Base-by-base conservation (phyloP, 1,284 basidiomycete genomes). In the Ganoderma boninense region DNA sequence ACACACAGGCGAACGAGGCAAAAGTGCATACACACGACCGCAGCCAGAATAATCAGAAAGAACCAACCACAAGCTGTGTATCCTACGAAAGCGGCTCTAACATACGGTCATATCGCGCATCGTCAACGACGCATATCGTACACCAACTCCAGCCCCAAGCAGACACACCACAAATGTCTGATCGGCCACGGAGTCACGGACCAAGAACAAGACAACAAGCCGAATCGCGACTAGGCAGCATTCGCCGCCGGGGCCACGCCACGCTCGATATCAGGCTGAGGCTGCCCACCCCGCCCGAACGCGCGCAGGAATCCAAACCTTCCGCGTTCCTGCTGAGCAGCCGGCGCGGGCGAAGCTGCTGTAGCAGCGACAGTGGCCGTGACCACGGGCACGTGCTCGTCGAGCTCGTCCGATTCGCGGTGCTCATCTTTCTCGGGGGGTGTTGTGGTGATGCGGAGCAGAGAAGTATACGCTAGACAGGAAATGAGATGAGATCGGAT, bases 401-500 rank as follows among this genome's bases (percentile, higher is more conserved):
- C 81, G 49, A 79, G 78, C 13, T 83, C 84, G 20, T 80, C 71
- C 56, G 83, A 82, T 14, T 78, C 76, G 62, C 78, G 80, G 26
- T 82, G 75, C 26, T 80, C 77, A 57, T 84, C 83, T 74, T 84
- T 84, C 6, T 86, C 82, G 10, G 92, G 90, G 1, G 93, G 86
- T 2, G 87, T 86, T 1, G 95, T 93, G 6, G 94, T 95, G 65
- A 97, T 92, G 46, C 95, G 88, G 35, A 97, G 83, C 43, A 97
- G 84, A 0, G 95, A 96, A 0, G 95, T 96, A 77, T 97, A 97
- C 1, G 95, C 94, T 95, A 66, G 67, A 26, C 11, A 35, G 29
- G 43, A 64, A 40, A 59, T 65, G 61, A 26, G 35, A 63, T n/a
- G 18, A 23, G 64, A 66, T 52, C n/a, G 23, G 18, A 56, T 54